phyloP scores from a whole-genome alignment of 768 basidiomycete genomes.

The Suillus sp. region DNA sequence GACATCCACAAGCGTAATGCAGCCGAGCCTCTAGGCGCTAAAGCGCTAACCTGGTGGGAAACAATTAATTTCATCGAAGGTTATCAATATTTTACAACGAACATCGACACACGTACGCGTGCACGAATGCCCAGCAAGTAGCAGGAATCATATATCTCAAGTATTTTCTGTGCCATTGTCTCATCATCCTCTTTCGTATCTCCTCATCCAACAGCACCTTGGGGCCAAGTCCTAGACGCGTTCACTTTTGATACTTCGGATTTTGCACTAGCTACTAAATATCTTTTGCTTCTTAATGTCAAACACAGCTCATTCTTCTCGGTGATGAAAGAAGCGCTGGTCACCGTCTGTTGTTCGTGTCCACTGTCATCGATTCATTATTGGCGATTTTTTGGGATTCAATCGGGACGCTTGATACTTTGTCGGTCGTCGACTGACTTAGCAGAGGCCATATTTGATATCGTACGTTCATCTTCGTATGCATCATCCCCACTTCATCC shows the following conservation, averaged over 20 bases:
- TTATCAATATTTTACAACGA: background rate
- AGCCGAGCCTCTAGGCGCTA: background rate
- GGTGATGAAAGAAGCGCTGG: background rate
- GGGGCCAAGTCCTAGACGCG: slow-evolving; percentile 48
- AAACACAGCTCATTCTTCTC: background rate
- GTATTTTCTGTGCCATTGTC: slow-evolving; percentile 74
- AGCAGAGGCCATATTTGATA: background rate
- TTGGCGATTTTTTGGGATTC: background rate
- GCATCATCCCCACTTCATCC: background rate
- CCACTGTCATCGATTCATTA: too few species aligned
- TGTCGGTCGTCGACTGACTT: too few species aligned
- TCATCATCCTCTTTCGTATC: background rate
- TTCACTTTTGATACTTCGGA: slow-evolving; percentile 83
- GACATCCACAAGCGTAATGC: too few species aligned
- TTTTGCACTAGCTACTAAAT: slow-evolving; percentile 64
- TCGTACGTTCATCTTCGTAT: background rate
- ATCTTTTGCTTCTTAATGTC: slow-evolving; percentile 22
- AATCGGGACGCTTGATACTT: background rate
- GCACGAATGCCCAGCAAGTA: background rate
- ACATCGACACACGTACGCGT: background rate
- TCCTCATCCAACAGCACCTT: slow-evolving; percentile 46
- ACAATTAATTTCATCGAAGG: background rate
- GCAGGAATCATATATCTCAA: slow-evolving; percentile 56
- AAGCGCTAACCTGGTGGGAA: slow-evolving; percentile 2
- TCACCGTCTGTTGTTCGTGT: background rate